Evolutionary conservation across 129 eudicot genomes (phyloP).

Genomic region (Artemisia tridentata): DNA sequence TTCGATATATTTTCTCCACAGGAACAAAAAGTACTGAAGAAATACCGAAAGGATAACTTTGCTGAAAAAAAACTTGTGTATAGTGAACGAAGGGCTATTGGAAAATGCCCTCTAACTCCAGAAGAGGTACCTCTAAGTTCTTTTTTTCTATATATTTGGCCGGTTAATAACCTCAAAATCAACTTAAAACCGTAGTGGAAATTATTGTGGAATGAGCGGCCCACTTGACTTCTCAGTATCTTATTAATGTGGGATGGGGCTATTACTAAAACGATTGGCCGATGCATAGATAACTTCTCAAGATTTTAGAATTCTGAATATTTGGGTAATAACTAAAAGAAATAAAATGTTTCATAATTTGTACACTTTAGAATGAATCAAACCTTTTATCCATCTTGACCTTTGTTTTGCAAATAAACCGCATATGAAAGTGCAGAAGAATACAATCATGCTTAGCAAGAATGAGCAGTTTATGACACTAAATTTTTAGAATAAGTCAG

Average conservation of each 20-base stretch:
- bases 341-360: background rate
- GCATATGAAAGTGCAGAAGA: too few species aligned
- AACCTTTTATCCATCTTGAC: too few species aligned
- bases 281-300: background rate
- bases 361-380: background rate
- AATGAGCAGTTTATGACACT: background rate
- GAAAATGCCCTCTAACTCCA: conserved; percentile 95
- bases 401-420: too few species aligned
- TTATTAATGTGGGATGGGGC: too few species aligned
- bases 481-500: too few species aligned
- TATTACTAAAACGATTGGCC: background rate
- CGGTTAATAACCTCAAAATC: too few species aligned
- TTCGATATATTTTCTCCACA: conserved; percentile 79
- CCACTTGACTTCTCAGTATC: too few species aligned
- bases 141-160: too few species aligned
- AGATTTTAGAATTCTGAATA: background rate
- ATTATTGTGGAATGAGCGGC: too few species aligned
- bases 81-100: conserved; percentile 82
- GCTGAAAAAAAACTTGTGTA: conserved; percentile 73
- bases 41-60: conserved; percentile 74
- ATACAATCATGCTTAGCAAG: background rate
- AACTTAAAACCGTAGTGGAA: too few species aligned
- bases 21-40: conserved; percentile 65
- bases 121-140: conserved; percentile 65
- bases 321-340: background rate